phyloP scores from a whole-genome alignment of 805 yeast species.

The Wickerhamiella alocasiicola region DNA sequence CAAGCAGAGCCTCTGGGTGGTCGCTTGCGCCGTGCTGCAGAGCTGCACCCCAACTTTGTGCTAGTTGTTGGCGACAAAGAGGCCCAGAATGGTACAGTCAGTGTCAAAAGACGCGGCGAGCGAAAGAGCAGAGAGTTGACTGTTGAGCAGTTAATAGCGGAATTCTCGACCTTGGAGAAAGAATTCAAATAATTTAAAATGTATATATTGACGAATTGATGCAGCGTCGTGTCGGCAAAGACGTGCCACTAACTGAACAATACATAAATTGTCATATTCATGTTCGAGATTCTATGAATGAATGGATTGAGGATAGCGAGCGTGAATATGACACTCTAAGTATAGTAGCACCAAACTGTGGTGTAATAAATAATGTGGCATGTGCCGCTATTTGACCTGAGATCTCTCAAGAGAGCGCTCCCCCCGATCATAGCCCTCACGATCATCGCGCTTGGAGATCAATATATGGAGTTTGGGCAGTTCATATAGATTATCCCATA shows the following conservation, averaged over 20 bases:
- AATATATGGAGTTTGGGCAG: constrained; percentile 1
- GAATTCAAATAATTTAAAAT: constrained; percentile 29
- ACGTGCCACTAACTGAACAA: no score
- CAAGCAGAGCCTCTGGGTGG: constrained; percentile 69
- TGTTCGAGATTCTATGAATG: no score
- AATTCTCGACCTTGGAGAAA: constrained; percentile 46
- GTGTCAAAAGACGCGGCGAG: constrained; percentile 49
- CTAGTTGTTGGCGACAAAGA: constrained; percentile 85
- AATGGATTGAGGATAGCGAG: no score
- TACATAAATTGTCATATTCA: no score
- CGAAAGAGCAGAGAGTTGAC: constrained; percentile 34
- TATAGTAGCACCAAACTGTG: no score
- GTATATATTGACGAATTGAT: not conserved
- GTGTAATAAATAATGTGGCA: no score
- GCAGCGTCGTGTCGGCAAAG: no score
- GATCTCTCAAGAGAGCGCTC: no score
- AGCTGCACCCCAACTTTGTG: constrained; percentile 63
- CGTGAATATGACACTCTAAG: no score
- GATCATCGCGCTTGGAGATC: no score
- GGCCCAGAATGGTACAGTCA: constrained; percentile 41
- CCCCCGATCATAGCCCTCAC: no score
- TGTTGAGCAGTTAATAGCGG: constrained; percentile 38
- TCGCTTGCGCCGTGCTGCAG: constrained; percentile 66
- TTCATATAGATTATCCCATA: constrained; percentile 28
- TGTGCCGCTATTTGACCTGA: no score